Percentiles rank a stretch among this genome's conserved stretches.
Conservation (phyloP, 179 eudicot genomes). For the Beta macrorhiza region DNA sequence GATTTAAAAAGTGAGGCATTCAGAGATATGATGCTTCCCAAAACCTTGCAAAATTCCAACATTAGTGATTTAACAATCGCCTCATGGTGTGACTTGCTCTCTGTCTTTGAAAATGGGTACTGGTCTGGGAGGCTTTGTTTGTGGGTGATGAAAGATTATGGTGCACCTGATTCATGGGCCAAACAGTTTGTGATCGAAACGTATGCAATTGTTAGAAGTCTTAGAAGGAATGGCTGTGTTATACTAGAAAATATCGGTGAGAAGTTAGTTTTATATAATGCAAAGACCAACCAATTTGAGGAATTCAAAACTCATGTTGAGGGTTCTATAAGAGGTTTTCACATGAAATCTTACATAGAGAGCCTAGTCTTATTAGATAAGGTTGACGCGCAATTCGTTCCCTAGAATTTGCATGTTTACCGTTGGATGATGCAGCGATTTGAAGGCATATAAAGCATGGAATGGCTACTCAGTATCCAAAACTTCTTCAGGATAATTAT, state of each 20-base stretch:
- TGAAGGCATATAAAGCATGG: background rate
- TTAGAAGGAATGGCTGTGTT: slow-evolving; percentile 39
- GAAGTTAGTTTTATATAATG: slow-evolving; percentile 33
- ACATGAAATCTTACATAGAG: slow-evolving; percentile 41
- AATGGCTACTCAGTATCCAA: background rate
- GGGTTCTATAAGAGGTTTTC: slow-evolving; percentile 31
- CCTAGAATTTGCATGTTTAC: background rate
- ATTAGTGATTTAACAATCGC: slow-evolving; percentile 26
- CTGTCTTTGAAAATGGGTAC: slow-evolving; percentile 33
- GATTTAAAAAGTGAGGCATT: slow-evolving; percentile 43
- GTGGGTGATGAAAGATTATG: slow-evolving; percentile 58
- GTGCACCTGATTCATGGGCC: slow-evolving; percentile 44
- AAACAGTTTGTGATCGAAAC: slow-evolving; percentile 36
- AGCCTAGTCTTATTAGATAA: slow-evolving; percentile 44
- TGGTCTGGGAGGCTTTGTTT: slow-evolving; percentile 33
- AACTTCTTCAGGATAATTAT: background rate
- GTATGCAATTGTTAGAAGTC: slow-evolving; percentile 23
- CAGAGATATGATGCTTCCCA: slow-evolving; percentile 35
- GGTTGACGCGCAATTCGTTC: slow-evolving; percentile 4
- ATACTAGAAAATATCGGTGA: slow-evolving; percentile 25
- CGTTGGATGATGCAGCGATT: background rate
- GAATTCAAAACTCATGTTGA: slow-evolving; percentile 32
- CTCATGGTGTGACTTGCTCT: slow-evolving; percentile 32
- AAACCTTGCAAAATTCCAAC: slow-evolving; percentile 25
- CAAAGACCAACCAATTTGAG: slow-evolving; percentile 20